Evolutionary conservation across 2,329 filamentous ascomycete species (phyloP).

Genomic region (Zymoseptoria crescenta): DNA sequence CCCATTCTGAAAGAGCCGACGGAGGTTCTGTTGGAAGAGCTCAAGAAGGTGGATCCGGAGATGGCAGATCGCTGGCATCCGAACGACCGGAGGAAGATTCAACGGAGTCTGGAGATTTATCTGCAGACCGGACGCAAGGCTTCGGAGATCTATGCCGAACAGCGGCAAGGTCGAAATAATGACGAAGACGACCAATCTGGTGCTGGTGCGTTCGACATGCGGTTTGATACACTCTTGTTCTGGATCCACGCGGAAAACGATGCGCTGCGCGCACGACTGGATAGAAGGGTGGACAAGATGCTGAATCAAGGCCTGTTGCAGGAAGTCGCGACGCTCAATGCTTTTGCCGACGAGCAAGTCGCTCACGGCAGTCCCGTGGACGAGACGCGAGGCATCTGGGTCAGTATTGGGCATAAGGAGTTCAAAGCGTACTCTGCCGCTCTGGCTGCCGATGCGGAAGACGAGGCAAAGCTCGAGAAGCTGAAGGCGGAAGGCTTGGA

Average conservation of each 20-base stretch:
- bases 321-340: constrained; percentile 51
- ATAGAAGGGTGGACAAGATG: constrained; percentile 79
- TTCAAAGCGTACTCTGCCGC: constrained; percentile 61
- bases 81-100: constrained; percentile 83
- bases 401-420: constrained; percentile 93
- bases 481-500: constrained; percentile 58
- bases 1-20: constrained; percentile 67
- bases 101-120: constrained; percentile 82
- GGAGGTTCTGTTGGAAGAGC: constrained; percentile 61
- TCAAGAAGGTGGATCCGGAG: constrained; percentile 73
- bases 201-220: constrained; percentile 25
- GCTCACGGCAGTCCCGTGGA: constrained; percentile 51
- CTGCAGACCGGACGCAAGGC: constrained; percentile 72
- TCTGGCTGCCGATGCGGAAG: constrained; percentile 23
- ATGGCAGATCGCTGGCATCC: constrained; percentile 95
- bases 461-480: constrained; percentile 40
- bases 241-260: constrained; percentile 77
- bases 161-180: constrained; percentile 34
- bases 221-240: constrained; percentile 61
- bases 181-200: constrained; percentile 4
- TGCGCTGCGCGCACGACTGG: constrained; percentile 60
- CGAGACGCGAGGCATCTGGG: constrained; percentile 79
- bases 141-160: constrained; percentile 80
- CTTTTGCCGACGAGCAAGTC: constrained; percentile 38
- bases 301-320: constrained; percentile 55